Percentiles rank a stretch among this genome's conserved stretches.
Conservation (phyloP, 345 rosid species). For the Clarkia xantiana region DNA sequence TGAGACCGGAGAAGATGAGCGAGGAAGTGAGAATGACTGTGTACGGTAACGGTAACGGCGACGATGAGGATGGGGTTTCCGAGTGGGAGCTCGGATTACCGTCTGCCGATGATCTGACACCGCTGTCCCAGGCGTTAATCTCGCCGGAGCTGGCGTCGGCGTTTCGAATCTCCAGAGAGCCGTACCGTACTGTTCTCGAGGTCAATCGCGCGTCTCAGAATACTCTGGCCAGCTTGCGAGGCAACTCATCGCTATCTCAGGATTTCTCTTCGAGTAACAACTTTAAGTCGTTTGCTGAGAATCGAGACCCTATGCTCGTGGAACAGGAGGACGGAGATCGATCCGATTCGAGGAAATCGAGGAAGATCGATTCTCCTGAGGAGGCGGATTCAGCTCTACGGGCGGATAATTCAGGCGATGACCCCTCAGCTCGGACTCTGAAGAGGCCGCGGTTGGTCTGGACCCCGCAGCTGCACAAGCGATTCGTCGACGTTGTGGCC, state of each 20-base stretch:
- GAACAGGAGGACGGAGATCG: slow-evolving; percentile 33
- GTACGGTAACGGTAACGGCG: slow-evolving; percentile 8
- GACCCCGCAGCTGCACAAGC: slow-evolving; percentile 96
- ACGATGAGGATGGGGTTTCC: slow-evolving; percentile 35
- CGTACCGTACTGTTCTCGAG: slow-evolving; percentile 35
- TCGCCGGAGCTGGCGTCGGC: slow-evolving; percentile 76
- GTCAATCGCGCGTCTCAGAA: slow-evolving; percentile 61
- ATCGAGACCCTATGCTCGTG: slow-evolving; percentile 19
- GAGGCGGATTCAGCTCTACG: slow-evolving; percentile 68
- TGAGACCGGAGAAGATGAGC: neutral
- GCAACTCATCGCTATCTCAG: slow-evolving; percentile 11
- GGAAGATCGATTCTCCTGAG: slow-evolving; percentile 40
- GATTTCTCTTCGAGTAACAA: slow-evolving; percentile 23
- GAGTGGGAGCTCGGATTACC: slow-evolving; percentile 96
- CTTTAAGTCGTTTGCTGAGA: slow-evolving; percentile 21
- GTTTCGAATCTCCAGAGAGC: slow-evolving; percentile 62
- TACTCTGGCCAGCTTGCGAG: slow-evolving; percentile 46
- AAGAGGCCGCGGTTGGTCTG: slow-evolving; percentile 84
- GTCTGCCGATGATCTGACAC: slow-evolving; percentile 47
- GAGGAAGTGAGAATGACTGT: slow-evolving; percentile 37
- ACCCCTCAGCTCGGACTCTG: slow-evolving; percentile 42
- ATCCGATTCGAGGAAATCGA: slow-evolving; percentile 44
- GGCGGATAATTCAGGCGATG: slow-evolving; percentile 36
- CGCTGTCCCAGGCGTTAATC: slow-evolving; percentile 51
- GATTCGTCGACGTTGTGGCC: slow-evolving; percentile 87